Conservation (phyloP, 2,329 filamentous ascomycete species). For the Epichloe uncinata region DNA sequence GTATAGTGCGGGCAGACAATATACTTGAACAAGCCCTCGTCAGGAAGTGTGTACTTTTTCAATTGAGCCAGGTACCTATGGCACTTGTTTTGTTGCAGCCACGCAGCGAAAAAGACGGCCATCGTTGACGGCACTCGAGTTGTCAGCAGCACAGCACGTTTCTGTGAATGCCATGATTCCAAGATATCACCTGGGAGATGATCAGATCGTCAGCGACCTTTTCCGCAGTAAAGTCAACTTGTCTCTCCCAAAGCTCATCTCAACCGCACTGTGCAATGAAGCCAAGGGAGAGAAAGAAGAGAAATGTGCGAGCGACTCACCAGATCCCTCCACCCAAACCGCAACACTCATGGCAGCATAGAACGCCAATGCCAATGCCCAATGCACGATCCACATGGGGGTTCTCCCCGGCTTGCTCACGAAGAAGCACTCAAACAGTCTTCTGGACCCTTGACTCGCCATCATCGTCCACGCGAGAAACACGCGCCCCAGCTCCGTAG, state of each 20-base stretch:
- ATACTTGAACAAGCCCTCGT: constrained; percentile 54
- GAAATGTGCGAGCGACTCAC: constrained; percentile 31
- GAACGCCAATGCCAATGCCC: constrained; percentile 63
- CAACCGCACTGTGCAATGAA: not conserved
- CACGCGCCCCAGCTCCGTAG: constrained; percentile 48
- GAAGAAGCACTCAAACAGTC: constrained; percentile 60
- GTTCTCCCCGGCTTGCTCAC: constrained; percentile 50
- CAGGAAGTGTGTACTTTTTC: constrained; percentile 72
- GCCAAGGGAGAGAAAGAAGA: not conserved
- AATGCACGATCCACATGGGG: constrained; percentile 81
- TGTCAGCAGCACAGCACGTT: constrained; percentile 10
- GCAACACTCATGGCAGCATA: constrained; percentile 63
- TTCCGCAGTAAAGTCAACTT: not conserved
- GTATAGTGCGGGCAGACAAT: constrained; percentile 88
- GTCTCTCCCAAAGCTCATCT: not conserved
- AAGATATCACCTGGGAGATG: constrained; percentile 18
- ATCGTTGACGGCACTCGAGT: constrained; percentile 30
- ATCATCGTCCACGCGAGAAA: constrained; percentile 58
- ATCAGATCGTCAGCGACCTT: not conserved
- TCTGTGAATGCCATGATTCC: constrained; percentile 17
- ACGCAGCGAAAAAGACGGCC: constrained; percentile 55
- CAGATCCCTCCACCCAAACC: constrained; percentile 71
- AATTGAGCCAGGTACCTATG: constrained; percentile 57
- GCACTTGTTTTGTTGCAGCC: constrained; percentile 59
- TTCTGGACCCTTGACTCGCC: constrained; percentile 58